These are phyloP conservation scores for Wickerhamiella azymoides DNA, from an alignment of 805 yeast species.

Conservation along the genomic window DNA sequence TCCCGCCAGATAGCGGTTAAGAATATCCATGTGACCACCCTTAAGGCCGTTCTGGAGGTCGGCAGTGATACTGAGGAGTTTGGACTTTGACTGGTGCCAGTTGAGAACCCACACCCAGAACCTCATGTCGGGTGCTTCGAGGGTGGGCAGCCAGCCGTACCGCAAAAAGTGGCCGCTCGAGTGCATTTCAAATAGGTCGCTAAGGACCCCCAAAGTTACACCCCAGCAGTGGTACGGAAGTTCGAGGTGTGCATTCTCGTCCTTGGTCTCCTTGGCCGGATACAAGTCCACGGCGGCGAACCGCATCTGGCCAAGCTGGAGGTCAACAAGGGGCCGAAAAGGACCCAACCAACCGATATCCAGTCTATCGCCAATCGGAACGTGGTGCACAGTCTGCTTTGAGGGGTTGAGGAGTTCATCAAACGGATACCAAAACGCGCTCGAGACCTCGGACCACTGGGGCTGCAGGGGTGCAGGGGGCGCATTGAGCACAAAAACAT, in stretches of 20 bases:
- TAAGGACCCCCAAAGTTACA: conserved; percentile 24
- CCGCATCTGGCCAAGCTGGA: conserved; percentile 20
- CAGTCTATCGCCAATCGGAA: conserved; percentile 19
- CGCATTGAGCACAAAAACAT: conserved; percentile 22
- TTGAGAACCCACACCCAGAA: conserved; percentile 13
- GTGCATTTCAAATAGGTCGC: conserved; percentile 21
- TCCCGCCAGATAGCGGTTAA: conserved; percentile 18
- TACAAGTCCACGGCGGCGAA: conserved; percentile 21
- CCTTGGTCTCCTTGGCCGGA: conserved; percentile 13
- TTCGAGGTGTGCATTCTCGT: conserved; percentile 10
- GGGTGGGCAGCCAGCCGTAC: conserved; percentile 16
- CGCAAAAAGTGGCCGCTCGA: conserved; percentile 14
- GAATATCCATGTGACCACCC: conserved; percentile 17
- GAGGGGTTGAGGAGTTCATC: conserved; percentile 15
- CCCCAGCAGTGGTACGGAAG: conserved; percentile 27
- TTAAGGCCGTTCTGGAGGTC: conserved; percentile 1
- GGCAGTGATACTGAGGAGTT: conserved; percentile 1
- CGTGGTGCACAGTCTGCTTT: conserved; percentile 13
- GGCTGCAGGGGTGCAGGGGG: conserved; percentile 17
- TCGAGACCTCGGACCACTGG: conserved; percentile 26
- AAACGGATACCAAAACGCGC: conserved; percentile 28
- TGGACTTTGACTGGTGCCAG: conserved; percentile 1
- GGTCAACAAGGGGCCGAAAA: conserved; percentile 9
- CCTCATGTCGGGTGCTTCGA: conserved; percentile 20
- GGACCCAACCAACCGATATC: conserved; percentile 11